These are phyloP conservation scores for Prunus armeniaca DNA, from an alignment of 306 rosid genomes.

Conservation along the genomic window DNA sequence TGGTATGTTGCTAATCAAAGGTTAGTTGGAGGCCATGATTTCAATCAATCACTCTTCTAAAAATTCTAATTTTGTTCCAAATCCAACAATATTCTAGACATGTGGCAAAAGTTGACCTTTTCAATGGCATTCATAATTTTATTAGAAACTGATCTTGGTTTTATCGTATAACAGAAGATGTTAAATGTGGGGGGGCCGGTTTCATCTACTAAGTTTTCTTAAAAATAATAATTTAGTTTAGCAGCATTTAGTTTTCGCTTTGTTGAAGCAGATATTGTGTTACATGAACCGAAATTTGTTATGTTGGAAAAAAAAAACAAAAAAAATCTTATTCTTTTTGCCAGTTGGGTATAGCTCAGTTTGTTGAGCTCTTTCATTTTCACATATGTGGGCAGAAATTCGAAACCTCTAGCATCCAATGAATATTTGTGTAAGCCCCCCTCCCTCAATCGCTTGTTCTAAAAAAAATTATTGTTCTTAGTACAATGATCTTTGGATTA, in stretches of 20 bases:
- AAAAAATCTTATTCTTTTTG: not conserved
- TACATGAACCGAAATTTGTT: not conserved
- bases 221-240: not conserved
- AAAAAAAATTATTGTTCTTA: no score
- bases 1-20: not conserved
- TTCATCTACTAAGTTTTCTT: no score
- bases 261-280: not conserved
- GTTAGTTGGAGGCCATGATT: slow-evolving; percentile 27
- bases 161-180: not conserved
- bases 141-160: not conserved
- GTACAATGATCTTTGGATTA: not conserved
- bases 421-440: no score
- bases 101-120: slow-evolving; percentile 16
- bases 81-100: not conserved
- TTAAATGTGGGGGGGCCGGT: not conserved
- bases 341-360: not conserved
- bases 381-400: no score
- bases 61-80: not conserved
- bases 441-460: no score
- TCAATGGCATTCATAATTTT: not conserved
- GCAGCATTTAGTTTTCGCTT: not conserved
- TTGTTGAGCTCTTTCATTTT: not conserved
- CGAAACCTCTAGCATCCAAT: accelerated
- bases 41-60: slow-evolving; percentile 1
- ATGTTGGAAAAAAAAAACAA: not conserved